Evolutionary conservation across 352 stramenopile species (phyloP).

Genomic region (Pythium sukuiense): DNA sequence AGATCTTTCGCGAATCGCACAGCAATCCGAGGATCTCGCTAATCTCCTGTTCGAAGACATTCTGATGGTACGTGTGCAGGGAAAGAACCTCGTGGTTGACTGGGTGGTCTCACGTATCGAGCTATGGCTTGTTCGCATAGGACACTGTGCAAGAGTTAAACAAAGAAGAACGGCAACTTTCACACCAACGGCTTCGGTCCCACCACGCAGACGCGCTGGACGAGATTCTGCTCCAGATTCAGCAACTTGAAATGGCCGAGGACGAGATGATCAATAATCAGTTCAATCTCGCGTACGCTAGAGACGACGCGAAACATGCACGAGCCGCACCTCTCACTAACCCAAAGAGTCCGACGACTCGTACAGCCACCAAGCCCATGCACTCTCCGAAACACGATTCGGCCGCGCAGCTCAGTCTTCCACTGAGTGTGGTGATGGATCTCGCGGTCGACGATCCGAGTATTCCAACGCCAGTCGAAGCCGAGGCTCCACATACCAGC

Average conservation of each 20-base stretch:
- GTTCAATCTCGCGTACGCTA: conserved; percentile 30
- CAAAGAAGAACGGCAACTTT: conserved; percentile 43
- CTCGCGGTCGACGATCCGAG: conserved; percentile 27
- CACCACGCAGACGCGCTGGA: conserved; percentile 43
- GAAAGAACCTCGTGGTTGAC: background rate
- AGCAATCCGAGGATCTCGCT: conserved; percentile 54
- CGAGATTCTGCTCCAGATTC: conserved; percentile 47
- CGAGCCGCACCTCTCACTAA: background rate
- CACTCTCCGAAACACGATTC: background rate
- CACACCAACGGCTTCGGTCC: conserved; percentile 26
- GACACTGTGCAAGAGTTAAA: conserved; percentile 64
- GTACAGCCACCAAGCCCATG: background rate
- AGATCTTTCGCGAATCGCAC: conserved; percentile 41
- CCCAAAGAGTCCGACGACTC: background rate
- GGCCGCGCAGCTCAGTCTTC: conserved; percentile 14
- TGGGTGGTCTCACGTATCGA: background rate
- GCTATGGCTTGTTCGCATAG: conserved; percentile 25
- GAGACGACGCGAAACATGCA: background rate
- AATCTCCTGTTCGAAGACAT: conserved; percentile 64
- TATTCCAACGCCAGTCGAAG: background rate
- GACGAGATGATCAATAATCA: conserved; percentile 39
- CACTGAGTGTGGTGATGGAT: conserved; percentile 52
- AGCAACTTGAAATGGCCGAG: conserved; percentile 48
- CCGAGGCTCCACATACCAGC: background rate
- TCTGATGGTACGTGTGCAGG: conserved; percentile 38